phyloP scores from a whole-genome alignment of 345 rosid genomes.

The Eucalyptus coolabah region DNA sequence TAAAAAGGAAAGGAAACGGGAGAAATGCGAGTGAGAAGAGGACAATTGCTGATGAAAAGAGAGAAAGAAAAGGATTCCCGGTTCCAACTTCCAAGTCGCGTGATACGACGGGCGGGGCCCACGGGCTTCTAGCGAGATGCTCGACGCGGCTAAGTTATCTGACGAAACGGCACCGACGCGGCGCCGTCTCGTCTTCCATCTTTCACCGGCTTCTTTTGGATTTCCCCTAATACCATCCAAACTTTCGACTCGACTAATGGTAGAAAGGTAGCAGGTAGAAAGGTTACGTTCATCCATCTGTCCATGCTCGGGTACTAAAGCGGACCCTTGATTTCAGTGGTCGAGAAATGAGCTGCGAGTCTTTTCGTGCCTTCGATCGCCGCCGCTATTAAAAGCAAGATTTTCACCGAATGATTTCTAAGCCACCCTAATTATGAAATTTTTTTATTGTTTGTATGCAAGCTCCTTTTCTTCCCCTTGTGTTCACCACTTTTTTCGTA shows the following conservation, averaged over 20 bases:
- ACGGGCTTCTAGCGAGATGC: neutral
- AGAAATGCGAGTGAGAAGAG: neutral
- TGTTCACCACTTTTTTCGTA: neutral
- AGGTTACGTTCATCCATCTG: no score
- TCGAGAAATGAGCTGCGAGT: no score
- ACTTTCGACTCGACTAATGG: neutral
- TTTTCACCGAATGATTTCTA: rapidly evolving
- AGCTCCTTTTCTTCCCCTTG: neutral
- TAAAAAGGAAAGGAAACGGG: neutral
- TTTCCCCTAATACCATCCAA: neutral
- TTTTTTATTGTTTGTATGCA: rapidly evolving
- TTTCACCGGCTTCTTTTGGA: neutral
- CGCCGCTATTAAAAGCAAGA: neutral
- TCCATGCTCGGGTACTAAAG: no score
- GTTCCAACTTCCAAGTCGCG: neutral
- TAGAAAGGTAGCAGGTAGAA: no score
- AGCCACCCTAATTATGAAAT: rapidly evolving
- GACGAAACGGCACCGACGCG: neutral
- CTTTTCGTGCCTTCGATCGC: neutral
- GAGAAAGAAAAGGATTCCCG: neutral
- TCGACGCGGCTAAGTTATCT: neutral
- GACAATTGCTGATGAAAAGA: no score
- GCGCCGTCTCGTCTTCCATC: neutral
- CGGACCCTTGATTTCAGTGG: neutral
- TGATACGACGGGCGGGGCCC: neutral